Evolutionary conservation across 805 yeast species (phyloP).

Genomic region (fission yeast (Schizosaccharomyces pombe)): DNA sequence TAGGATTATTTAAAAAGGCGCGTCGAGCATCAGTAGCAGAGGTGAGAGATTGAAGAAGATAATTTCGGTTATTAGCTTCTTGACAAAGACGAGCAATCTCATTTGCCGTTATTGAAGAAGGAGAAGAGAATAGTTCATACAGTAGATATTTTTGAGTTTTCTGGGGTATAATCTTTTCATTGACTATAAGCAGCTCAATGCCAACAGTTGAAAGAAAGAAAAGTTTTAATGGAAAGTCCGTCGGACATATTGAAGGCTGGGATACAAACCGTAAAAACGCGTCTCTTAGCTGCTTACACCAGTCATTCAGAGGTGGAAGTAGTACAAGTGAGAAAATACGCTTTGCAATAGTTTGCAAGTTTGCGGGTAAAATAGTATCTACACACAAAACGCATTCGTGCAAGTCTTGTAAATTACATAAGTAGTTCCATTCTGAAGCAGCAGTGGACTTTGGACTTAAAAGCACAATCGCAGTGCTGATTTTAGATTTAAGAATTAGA

Average conservation of each 20-base stretch:
- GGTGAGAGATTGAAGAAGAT: neutral
- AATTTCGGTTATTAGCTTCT: neutral
- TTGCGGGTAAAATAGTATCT: neutral
- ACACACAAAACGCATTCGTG: neutral
- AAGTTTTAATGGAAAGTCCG: too few species aligned
- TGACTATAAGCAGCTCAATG: too few species aligned
- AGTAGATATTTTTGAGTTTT: neutral
- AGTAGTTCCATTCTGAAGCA: neutral
- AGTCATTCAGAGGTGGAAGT: neutral
- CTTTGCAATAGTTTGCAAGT: neutral
- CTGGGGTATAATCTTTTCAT: too few species aligned
- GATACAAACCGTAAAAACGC: too few species aligned
- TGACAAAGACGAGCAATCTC: neutral
- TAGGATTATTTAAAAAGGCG: too few species aligned
- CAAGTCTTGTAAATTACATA: neutral
- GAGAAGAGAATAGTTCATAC: neutral
- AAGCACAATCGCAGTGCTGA: neutral
- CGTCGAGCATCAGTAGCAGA: too few species aligned
- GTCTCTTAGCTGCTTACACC: too few species aligned
- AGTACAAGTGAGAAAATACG: neutral
- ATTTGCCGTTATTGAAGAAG: neutral
- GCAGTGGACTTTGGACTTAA: neutral
- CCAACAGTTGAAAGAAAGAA: too few species aligned
- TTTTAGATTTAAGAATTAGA: neutral
- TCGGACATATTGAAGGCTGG: too few species aligned